Percentiles rank a stretch among this genome's conserved stretches.
Evolutionary conservation across 2,329 filamentous ascomycete genomes (phyloP).

Genomic region (Epichloe festucae): DNA sequence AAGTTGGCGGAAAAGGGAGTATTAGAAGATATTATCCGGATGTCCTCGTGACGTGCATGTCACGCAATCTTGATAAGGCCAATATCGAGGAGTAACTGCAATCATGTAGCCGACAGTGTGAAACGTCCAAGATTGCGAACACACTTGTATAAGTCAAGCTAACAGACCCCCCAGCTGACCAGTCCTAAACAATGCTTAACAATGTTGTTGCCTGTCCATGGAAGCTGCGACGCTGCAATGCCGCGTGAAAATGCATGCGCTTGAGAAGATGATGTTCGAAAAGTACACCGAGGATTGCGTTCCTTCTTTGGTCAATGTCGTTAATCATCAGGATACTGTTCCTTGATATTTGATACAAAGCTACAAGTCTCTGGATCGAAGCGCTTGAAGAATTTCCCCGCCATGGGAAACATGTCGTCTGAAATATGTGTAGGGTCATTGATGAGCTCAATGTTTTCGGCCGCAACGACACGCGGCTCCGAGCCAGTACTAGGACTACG

Average conservation of each 20-base stretch:
- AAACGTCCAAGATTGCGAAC: background rate
- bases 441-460: slow-evolving; percentile 67
- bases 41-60: slow-evolving; percentile 7
- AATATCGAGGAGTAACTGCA: background rate
- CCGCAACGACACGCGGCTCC: slow-evolving; percentile 30
- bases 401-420: slow-evolving; percentile 49
- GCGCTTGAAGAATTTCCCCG: slow-evolving; percentile 78
- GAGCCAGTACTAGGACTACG: slow-evolving; percentile 20
- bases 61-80: no score
- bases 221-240: background rate
- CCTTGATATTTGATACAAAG: slow-evolving; percentile 71
- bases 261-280: background rate
- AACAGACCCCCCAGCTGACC: background rate
- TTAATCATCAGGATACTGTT: slow-evolving; percentile 79
- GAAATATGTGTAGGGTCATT: slow-evolving; percentile 33
- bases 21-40: slow-evolving; percentile 31
- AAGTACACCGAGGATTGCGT: background rate
- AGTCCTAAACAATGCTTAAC: background rate
- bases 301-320: background rate
- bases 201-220: background rate
- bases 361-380: slow-evolving; percentile 54
- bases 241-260: background rate
- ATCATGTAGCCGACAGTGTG: background rate
- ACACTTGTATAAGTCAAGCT: background rate
- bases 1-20: slow-evolving; percentile 54